phyloP scores from a whole-genome alignment of 306 rosid genomes.

The Senna tora region DNA sequence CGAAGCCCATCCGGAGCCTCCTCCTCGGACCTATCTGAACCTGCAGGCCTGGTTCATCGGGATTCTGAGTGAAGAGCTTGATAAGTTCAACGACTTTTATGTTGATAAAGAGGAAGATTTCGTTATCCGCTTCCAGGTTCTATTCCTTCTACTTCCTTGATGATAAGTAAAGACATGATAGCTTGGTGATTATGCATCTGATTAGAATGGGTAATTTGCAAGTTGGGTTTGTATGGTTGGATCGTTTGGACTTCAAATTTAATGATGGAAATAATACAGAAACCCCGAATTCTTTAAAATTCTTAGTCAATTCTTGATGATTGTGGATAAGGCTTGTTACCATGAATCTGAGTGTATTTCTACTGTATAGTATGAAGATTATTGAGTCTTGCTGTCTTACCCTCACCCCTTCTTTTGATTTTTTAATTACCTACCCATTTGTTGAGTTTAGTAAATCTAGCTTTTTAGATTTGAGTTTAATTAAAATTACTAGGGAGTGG shows the following conservation, averaged over 20 bases:
- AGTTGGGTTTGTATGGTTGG: slow-evolving; percentile 16
- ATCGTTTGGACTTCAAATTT: background rate
- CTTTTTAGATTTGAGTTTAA: background rate
- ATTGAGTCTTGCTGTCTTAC: background rate
- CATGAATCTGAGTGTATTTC: background rate
- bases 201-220: slow-evolving; percentile 1
- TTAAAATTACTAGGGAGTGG: slow-evolving; percentile 7
- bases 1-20: slow-evolving; percentile 5
- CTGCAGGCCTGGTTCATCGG: slow-evolving; percentile 77
- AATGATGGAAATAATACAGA: slow-evolving; percentile 1
- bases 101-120: slow-evolving; percentile 94
- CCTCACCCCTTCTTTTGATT: background rate
- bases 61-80: slow-evolving; percentile 78
- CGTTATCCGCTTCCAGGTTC: slow-evolving; percentile 89
- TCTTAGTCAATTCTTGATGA: background rate
- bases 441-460: slow-evolving; percentile 7
- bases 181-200: background rate
- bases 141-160: background rate
- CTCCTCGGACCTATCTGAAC: slow-evolving; percentile 26
- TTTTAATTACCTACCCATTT: background rate
- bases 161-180: background rate
- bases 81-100: slow-evolving; percentile 85
- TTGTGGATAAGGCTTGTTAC: slow-evolving; percentile 13
- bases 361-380: background rate
- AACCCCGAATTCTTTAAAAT: background rate